A percentile compares a stretch with the other conserved stretches of the same genome.
Evolutionary conservation across 176 grass and related monocot genomes (phyloP).

Genomic region (Zoysia pacifica): DNA sequence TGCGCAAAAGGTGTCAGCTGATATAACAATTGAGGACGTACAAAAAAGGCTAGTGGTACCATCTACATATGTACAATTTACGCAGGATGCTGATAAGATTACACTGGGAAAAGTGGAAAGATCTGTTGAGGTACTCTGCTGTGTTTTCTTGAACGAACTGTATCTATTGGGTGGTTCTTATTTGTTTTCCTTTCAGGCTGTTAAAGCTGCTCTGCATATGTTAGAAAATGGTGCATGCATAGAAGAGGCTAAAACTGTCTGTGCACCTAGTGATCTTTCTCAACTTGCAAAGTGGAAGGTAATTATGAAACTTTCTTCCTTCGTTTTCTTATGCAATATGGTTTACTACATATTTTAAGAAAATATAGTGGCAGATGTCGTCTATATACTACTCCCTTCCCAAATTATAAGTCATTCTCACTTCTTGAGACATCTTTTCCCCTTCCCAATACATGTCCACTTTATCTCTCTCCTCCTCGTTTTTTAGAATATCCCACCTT

Average conservation of each 20-base stretch:
- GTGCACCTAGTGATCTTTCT: constrained; percentile 53
- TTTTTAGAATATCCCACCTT: too few species aligned
- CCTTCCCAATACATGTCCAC: too few species aligned
- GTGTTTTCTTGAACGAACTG: not conserved
- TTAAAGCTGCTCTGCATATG: constrained; percentile 56
- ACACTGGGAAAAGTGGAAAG: constrained; percentile 60
- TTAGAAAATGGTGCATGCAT: constrained; percentile 55
- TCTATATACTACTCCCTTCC: not conserved
- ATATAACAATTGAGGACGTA: constrained; percentile 57
- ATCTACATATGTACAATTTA: constrained; percentile 41
- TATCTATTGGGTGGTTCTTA: constrained; percentile 35
- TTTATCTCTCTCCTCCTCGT: too few species aligned
- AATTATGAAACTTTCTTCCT: constrained; percentile 21
- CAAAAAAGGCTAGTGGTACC: constrained; percentile 45
- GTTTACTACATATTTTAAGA: not conserved
- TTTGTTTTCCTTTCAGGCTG: constrained; percentile 45
- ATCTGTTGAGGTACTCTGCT: constrained; percentile 66
- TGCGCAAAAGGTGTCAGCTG: constrained; percentile 42
- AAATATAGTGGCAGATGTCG: not conserved
- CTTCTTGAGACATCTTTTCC: too few species aligned
- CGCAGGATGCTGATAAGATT: constrained; percentile 48
- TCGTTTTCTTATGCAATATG: constrained; percentile 2
- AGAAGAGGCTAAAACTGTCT: constrained; percentile 55
- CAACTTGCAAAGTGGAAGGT: constrained; percentile 69
- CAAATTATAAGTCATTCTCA: too few species aligned